Percentiles rank a stretch among this genome's conserved stretches.
These are phyloP conservation scores for Halteria grandinella DNA, from an alignment of 73 alveolate genomes.

Conservation along the genomic window DNA sequence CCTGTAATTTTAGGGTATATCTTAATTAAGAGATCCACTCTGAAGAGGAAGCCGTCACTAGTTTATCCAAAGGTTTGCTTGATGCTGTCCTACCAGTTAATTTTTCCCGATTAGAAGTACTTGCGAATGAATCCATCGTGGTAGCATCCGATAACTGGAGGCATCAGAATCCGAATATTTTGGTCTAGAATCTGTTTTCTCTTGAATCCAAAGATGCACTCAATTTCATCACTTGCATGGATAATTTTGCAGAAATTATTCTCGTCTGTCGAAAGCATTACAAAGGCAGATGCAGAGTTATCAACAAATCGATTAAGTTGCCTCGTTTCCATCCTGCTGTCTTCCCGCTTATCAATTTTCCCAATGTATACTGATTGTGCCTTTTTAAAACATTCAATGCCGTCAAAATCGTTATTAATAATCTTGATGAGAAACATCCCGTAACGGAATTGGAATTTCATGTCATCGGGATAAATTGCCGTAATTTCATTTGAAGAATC, in stretches of 20 bases:
- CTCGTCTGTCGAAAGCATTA: constrained; percentile 22
- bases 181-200: constrained; percentile 5
- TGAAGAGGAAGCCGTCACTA: neutral
- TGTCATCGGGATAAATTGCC: constrained; percentile 20
- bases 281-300: constrained; percentile 34
- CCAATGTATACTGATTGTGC: neutral
- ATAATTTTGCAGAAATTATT: constrained; percentile 17
- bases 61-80: neutral
- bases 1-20: constrained; percentile 10
- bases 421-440: constrained; percentile 23
- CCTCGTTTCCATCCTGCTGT: too few species aligned
- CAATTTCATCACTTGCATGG: constrained; percentile 42
- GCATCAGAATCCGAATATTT: too few species aligned
- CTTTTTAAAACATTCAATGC: constrained; percentile 3
- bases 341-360: too few species aligned
- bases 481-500: neutral
- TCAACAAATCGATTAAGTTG: constrained; percentile 35
- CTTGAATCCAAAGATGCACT: constrained; percentile 26
- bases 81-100: too few species aligned
- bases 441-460: constrained; percentile 27
- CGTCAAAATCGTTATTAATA: constrained; percentile 41
- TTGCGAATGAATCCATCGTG: too few species aligned
- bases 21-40: constrained; percentile 31
- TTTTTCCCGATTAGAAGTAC: too few species aligned
- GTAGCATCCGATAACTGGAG: too few species aligned